Conservation (phyloP, 495 filamentous ascomycete species). For the Penicillium antarcticum region DNA sequence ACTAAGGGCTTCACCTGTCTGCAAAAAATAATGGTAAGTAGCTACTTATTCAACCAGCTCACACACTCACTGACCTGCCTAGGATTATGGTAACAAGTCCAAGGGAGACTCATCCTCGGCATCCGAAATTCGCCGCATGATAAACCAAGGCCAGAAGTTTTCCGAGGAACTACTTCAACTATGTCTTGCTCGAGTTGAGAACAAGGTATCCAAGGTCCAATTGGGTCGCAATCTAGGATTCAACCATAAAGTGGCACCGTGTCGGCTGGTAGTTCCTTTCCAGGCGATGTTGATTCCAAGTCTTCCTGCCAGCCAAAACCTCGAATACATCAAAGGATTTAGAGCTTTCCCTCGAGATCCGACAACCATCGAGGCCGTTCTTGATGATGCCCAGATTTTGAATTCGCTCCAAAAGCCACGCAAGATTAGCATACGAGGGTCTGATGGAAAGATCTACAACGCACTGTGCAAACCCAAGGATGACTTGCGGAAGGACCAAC, state of each 20-base stretch:
- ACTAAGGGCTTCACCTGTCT: constrained; percentile 46
- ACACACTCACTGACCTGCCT: constrained; percentile 12
- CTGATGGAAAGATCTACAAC: constrained; percentile 82
- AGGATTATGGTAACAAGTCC: constrained; percentile 44
- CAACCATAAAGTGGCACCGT: constrained; percentile 78
- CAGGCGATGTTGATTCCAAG: constrained; percentile 80
- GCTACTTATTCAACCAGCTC: background rate
- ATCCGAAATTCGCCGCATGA: constrained; percentile 63
- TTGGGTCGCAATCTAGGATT: constrained; percentile 75
- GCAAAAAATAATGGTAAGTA: constrained; percentile 41
- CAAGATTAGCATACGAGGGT: constrained; percentile 83
- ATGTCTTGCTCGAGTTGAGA: constrained; percentile 71
- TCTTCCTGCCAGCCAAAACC: constrained; percentile 71
- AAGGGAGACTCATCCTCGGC: constrained; percentile 36
- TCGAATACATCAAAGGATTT: constrained; percentile 65
- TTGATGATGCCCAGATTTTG: constrained; percentile 84
- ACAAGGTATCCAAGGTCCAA: constrained; percentile 66
- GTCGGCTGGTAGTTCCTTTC: constrained; percentile 79
- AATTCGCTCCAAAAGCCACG: constrained; percentile 89
- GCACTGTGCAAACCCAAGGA: constrained; percentile 97
- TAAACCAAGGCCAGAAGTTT: constrained; percentile 75
- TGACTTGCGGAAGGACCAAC: constrained; percentile 93
- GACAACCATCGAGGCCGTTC: constrained; percentile 62
- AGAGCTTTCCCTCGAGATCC: constrained; percentile 71
- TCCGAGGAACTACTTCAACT: constrained; percentile 78